A percentile compares a stretch with the other conserved stretches of the same genome.
phyloP scores from a whole-genome alignment of 306 rosid genomes.

The Parietaria judaica region DNA sequence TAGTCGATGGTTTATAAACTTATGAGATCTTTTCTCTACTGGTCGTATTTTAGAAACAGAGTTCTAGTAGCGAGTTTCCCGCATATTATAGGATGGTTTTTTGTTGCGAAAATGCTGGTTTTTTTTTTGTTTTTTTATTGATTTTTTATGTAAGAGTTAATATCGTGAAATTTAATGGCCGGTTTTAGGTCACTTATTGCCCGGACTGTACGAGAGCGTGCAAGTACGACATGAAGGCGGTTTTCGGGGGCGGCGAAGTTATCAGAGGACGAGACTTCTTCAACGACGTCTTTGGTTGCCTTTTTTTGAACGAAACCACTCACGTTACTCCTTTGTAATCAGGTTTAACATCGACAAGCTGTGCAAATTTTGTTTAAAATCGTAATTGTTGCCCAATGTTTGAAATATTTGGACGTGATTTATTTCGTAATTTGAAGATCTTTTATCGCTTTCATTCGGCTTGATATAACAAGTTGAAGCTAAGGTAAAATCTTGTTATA shows the following conservation, averaged over 20 bases:
- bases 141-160: no score
- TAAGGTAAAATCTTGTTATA: no score
- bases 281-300: constrained; percentile 70
- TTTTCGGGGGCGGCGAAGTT: constrained; percentile 42
- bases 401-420: background rate
- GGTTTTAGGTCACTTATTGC: constrained; percentile 76
- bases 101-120: no score
- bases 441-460: no score
- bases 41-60: no score
- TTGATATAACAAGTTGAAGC: no score
- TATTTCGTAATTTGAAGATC: no score
- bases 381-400: background rate
- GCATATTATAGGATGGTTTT: no score
- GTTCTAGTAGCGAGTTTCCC: no score
- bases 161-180: background rate
- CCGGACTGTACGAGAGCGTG: constrained; percentile 94
- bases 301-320: constrained; percentile 62
- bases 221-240: constrained; percentile 59
- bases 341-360: background rate
- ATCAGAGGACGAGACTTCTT: constrained; percentile 54
- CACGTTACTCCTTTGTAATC: constrained; percentile 54
- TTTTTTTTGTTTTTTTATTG: background rate
- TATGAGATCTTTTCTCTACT: no score
- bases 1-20: background rate
- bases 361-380: background rate